These are phyloP conservation scores for Pseudogymnoascus pannorum DNA, from an alignment of 2,329 filamentous ascomycete genomes.

Conservation along the genomic window DNA sequence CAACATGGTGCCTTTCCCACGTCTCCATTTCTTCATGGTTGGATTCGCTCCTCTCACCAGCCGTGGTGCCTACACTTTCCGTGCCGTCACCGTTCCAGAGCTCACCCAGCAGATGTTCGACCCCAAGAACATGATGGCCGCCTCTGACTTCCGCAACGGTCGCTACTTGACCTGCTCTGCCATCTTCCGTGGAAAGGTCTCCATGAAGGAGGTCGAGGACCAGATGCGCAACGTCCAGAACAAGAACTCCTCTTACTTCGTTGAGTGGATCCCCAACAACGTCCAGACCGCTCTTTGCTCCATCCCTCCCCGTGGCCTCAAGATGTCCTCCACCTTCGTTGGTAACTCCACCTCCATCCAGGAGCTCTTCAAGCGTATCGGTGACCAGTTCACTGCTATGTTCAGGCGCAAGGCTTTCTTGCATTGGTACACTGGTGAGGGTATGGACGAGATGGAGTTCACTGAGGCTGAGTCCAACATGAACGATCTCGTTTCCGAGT, in stretches of 20 bases:
- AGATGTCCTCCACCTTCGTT: constrained; percentile 99
- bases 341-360: constrained; percentile 99
- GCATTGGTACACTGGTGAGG: constrained; percentile 99
- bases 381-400: constrained; percentile 99
- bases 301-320: constrained; percentile 92
- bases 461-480: constrained; percentile 99
- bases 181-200: constrained; percentile 99
- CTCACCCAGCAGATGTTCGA: constrained; percentile 99
- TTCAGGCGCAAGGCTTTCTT: constrained; percentile 99
- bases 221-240: constrained; percentile 99
- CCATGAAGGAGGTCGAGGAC: constrained; percentile 99
- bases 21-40: constrained; percentile 99
- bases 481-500: constrained; percentile 99
- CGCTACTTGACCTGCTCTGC: constrained; percentile 99
- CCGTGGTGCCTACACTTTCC: constrained; percentile 88
- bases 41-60: constrained; percentile 98
- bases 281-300: constrained; percentile 99
- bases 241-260: constrained; percentile 99
- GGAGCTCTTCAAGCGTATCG: constrained; percentile 99
- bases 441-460: constrained; percentile 99
- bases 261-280: constrained; percentile 99
- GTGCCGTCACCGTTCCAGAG: constrained; percentile 93
- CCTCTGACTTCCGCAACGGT: constrained; percentile 98
- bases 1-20: constrained; percentile 99
- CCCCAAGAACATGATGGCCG: constrained; percentile 99